phyloP scores from a whole-genome alignment of 805 yeast genomes.

The Sugiyamaella smithiae region DNA sequence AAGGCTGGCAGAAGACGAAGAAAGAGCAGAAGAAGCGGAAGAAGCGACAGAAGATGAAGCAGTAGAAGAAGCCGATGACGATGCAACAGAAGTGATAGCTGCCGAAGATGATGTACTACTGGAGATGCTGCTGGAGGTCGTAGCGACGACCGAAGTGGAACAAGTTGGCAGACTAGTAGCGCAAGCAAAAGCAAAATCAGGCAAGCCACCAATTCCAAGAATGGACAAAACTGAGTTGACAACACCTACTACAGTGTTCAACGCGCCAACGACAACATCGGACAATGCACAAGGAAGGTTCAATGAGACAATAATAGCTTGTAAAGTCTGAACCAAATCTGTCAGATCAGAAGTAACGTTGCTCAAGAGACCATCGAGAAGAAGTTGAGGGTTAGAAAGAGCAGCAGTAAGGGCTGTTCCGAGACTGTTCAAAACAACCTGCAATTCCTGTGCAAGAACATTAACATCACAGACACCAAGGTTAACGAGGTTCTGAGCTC shows the following conservation, averaged over 20 bases:
- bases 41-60: conserved; percentile 1
- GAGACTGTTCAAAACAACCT: background rate
- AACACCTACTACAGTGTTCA: background rate
- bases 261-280: background rate
- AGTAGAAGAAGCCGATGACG: background rate
- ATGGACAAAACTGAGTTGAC: conserved; percentile 1
- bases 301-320: background rate
- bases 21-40: background rate
- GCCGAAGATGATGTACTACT: conserved; percentile 1
- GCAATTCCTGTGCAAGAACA: background rate
- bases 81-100: conserved; percentile 7
- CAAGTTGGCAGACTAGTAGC: background rate
- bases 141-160: background rate
- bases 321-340: background rate
- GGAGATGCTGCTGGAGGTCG: background rate
- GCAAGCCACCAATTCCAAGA: background rate
- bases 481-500: too few species aligned
- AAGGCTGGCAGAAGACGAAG: too few species aligned
- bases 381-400: background rate
- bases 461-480: conserved; percentile 7
- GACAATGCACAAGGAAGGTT: conserved; percentile 6
- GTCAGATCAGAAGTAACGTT: background rate
- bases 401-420: background rate
- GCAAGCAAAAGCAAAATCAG: background rate
- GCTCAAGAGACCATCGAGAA: background rate